phyloP scores from a whole-genome alignment of 2,329 filamentous ascomycete genomes.

The Neospermospora avenae region DNA sequence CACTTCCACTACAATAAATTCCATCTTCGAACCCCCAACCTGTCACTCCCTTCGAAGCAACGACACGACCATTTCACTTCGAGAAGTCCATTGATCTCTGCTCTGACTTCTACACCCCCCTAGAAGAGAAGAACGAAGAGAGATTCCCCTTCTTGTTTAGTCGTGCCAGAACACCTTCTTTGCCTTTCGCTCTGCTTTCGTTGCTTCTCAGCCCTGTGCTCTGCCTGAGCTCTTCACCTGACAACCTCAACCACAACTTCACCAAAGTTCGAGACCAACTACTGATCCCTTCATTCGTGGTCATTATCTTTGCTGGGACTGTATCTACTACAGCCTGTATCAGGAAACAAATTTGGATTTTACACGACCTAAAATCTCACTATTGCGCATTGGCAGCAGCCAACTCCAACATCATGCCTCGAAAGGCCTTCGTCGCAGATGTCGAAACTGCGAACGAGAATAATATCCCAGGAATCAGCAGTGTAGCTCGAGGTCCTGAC shows the following conservation, averaged over 20 bases:
- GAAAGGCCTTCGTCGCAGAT: constrained; percentile 63
- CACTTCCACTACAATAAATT: neutral
- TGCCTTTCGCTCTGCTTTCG: neutral
- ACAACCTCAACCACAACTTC: neutral
- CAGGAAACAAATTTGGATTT: neutral
- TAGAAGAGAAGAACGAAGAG: neutral
- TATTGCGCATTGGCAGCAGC: constrained; percentile 2
- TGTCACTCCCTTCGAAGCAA: no score
- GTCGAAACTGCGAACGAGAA: constrained; percentile 38
- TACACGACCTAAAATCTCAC: neutral
- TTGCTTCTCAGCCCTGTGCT: constrained; percentile 1
- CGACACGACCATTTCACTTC: no score
- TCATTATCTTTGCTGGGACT: neutral
- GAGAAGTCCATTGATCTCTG: no score
- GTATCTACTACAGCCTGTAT: neutral
- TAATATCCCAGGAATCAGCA: constrained; percentile 46
- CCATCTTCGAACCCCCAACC: no score
- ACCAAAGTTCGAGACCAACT: neutral
- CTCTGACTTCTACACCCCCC: neutral
- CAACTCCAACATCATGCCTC: constrained; percentile 51
- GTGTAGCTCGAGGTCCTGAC: constrained; percentile 60
- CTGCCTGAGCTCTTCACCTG: neutral
- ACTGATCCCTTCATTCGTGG: neutral
- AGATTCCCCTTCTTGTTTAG: neutral
- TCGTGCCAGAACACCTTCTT: neutral